A percentile compares a stretch with the other conserved stretches of the same genome.
phyloP scores from a whole-genome alignment of 257 asterid species.

The Jacaranda mimosifolia region DNA sequence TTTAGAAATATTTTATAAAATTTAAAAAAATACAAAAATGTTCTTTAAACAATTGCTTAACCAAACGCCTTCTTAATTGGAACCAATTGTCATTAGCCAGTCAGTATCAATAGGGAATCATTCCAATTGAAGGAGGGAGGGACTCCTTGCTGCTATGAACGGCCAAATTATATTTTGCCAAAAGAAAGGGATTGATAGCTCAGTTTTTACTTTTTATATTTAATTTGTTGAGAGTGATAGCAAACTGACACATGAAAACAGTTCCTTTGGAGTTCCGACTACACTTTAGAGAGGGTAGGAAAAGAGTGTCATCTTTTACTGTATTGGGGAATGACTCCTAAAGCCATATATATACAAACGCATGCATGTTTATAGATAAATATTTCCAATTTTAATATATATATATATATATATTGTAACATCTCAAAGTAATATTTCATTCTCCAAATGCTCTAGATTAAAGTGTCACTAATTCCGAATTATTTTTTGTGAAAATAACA shows the following conservation, averaged over 20 bases:
- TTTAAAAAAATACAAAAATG: too few species aligned
- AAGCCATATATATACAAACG: neutral
- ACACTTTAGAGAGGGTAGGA: conserved; percentile 23
- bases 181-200: neutral
- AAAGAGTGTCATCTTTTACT: conserved; percentile 26
- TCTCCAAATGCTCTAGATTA: neutral
- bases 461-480: neutral
- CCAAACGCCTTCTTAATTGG: neutral
- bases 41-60: too few species aligned
- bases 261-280: too few species aligned
- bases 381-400: neutral
- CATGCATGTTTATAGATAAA: too few species aligned
- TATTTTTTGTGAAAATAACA: neutral
- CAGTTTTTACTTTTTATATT: neutral
- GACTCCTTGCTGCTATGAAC: conserved; percentile 11
- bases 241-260: conserved; percentile 22
- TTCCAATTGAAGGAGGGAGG: conserved; percentile 5
- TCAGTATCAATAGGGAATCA: neutral
- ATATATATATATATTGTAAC: neutral
- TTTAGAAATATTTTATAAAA: too few species aligned
- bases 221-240: conserved; percentile 28
- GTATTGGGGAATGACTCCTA: conserved; percentile 1
- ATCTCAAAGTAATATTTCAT: neutral
- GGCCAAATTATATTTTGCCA: conserved; percentile 10
- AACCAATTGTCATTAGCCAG: neutral